Percentiles rank a stretch among this genome's conserved stretches.
Evolutionary conservation across 1,284 basidiomycete genomes (phyloP).

Genomic region (Mycosarcoma mackinlayi): DNA sequence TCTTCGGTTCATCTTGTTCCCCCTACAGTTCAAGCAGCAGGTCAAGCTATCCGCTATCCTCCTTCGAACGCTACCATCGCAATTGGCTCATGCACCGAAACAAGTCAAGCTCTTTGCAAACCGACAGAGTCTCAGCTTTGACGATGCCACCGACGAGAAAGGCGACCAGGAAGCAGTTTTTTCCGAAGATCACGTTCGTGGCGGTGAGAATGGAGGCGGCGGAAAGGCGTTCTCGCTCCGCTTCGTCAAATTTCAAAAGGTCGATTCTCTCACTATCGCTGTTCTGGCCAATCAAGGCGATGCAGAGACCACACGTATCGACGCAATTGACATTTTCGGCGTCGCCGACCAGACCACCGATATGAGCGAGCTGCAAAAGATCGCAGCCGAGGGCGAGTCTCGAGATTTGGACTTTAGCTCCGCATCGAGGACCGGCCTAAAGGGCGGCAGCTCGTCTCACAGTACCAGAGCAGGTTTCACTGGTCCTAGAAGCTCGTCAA

Average conservation of each 20-base stretch:
- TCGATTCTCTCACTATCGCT: constrained; percentile 75
- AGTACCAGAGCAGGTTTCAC: constrained; percentile 2
- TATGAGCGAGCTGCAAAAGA: constrained; percentile 55
- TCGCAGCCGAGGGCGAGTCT: constrained; percentile 35
- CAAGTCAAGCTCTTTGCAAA: constrained; percentile 64
- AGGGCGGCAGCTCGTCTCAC: constrained; percentile 73
- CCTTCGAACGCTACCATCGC: constrained; percentile 71
- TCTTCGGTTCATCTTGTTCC: background rate
- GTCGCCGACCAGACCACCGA: constrained; percentile 74
- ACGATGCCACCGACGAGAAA: constrained; percentile 67
- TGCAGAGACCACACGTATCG: constrained; percentile 80
- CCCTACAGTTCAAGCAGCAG: constrained; percentile 78
- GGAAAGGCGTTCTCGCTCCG: constrained; percentile 76
- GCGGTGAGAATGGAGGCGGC: constrained; percentile 41
- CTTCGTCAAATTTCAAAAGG: constrained; percentile 82
- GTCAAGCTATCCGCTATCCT: constrained; percentile 80
- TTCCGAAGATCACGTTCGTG: constrained; percentile 62
- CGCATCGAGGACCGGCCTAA: constrained; percentile 69
- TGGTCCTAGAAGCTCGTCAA: constrained; percentile 33
- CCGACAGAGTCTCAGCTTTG: constrained; percentile 68
- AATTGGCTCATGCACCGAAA: constrained; percentile 27
- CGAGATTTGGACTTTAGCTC: constrained; percentile 13
- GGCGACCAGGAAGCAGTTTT: constrained; percentile 70
- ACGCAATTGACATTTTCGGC: constrained; percentile 80
- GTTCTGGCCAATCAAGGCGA: constrained; percentile 80